Conservation (phyloP, 371 early-diverging fungal species). For the Mortierella sp. region DNA sequence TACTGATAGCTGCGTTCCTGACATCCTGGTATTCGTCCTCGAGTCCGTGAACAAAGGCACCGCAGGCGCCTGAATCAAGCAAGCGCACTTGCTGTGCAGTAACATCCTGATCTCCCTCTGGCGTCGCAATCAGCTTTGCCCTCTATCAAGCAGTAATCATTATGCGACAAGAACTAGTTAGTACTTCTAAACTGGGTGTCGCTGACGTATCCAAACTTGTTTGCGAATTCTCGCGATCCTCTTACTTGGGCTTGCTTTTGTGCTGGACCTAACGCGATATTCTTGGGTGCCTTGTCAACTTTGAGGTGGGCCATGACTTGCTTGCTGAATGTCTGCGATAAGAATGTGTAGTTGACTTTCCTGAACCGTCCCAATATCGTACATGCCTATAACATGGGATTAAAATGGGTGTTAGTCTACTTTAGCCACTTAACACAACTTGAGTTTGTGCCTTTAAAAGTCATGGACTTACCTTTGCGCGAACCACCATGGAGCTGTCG, state of each 20-base stretch:
- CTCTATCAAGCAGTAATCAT: slow-evolving; percentile 32
- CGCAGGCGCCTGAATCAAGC: slow-evolving; percentile 83
- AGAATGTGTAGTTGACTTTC: slow-evolving; percentile 67
- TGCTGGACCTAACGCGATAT: slow-evolving; percentile 54
- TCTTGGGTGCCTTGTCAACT: slow-evolving; percentile 47
- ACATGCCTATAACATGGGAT: slow-evolving; percentile 64
- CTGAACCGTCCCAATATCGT: slow-evolving; percentile 75
- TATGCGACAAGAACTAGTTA: too few relatives aligned
- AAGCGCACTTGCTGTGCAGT: slow-evolving; percentile 75
- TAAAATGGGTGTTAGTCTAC: background rate
- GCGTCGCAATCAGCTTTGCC: slow-evolving; percentile 66
- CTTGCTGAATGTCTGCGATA: slow-evolving; percentile 84
- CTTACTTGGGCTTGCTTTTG: slow-evolving; percentile 54
- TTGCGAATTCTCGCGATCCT: background rate
- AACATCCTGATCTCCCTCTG: slow-evolving; percentile 79
- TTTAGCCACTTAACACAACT: background rate
- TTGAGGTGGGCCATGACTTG: slow-evolving; percentile 78
- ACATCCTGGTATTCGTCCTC: slow-evolving; percentile 95
- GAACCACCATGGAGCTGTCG: slow-evolving; percentile 75
- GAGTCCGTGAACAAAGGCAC: slow-evolving; percentile 93
- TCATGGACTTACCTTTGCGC: slow-evolving; percentile 62
- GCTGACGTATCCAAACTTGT: background rate
- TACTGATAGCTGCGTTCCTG: slow-evolving; percentile 86
- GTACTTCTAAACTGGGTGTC: too few relatives aligned
- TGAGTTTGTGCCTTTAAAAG: background rate